Conservation (phyloP, 345 rosid genomes). For the Moricandia arvensis region DNA sequence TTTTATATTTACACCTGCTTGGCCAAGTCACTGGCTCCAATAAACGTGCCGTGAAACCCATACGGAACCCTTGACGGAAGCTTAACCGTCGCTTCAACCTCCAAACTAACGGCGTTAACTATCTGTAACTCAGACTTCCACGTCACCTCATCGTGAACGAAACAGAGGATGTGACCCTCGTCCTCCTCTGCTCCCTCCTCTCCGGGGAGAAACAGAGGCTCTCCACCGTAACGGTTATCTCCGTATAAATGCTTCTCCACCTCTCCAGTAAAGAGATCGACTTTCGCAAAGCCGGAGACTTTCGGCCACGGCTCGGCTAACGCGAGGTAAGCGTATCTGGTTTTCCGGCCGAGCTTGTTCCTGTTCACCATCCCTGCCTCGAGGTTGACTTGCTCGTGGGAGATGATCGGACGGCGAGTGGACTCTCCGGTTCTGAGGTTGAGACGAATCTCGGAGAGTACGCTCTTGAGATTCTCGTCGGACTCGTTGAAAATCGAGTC, state of each 20-base stretch:
- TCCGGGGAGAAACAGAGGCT: constrained; percentile 67
- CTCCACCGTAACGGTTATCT: constrained; percentile 63
- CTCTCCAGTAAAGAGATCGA: constrained; percentile 60
- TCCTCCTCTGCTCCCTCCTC: constrained; percentile 55
- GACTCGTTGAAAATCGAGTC: constrained; percentile 88
- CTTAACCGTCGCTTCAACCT: constrained; percentile 59
- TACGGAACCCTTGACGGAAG: constrained; percentile 89
- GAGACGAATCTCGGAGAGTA: constrained; percentile 71
- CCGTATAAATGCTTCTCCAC: constrained; percentile 61
- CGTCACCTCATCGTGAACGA: constrained; percentile 72
- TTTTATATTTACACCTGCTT: constrained; percentile 40
- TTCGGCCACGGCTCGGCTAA: constrained; percentile 91
- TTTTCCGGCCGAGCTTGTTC: constrained; percentile 67
- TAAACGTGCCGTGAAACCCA: constrained; percentile 88
- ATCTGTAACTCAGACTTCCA: constrained; percentile 81
- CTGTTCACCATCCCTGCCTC: constrained; percentile 93
- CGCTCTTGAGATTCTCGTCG: constrained; percentile 67
- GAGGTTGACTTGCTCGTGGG: constrained; percentile 62
- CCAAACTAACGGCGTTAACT: constrained; percentile 56
- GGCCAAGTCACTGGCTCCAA: constrained; percentile 49
- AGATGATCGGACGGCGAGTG: constrained; percentile 57
- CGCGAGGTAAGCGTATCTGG: constrained; percentile 64
- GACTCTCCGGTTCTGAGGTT: constrained; percentile 65
- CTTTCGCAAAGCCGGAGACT: constrained; percentile 84
- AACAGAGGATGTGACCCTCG: constrained; percentile 60